These are phyloP conservation scores for Didymella pinodella DNA, from an alignment of 2,329 filamentous ascomycete species.

Conservation along the genomic window DNA sequence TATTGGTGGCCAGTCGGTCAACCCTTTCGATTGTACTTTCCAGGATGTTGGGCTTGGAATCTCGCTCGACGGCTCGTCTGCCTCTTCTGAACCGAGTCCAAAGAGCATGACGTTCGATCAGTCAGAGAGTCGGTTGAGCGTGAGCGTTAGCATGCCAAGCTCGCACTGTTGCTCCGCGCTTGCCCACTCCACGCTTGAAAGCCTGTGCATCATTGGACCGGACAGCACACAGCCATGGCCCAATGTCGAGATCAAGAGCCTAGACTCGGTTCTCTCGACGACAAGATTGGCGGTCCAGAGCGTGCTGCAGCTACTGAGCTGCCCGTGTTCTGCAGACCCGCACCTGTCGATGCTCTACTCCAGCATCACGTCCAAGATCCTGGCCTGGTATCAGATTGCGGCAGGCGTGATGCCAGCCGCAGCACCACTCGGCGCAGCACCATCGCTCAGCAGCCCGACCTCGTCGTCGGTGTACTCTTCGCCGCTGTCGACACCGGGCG, in stretches of 20 bases:
- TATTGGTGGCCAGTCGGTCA: constrained; percentile 32
- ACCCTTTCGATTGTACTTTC: constrained; percentile 35
- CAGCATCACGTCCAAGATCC: constrained; percentile 45
- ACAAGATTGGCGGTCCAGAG: constrained; percentile 39
- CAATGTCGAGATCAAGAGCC: constrained; percentile 30
- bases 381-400: constrained; percentile 46
- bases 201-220: constrained; percentile 37
- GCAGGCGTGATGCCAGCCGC: constrained; percentile 33
- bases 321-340: constrained; percentile 43
- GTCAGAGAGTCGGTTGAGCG: constrained; percentile 24
- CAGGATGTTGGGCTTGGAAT: constrained; percentile 27
- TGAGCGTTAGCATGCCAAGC: constrained; percentile 31
- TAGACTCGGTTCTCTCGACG: constrained; percentile 41
- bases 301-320: constrained; percentile 40
- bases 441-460: constrained; percentile 20
- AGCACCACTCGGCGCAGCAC: constrained; percentile 22
- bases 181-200: constrained; percentile 44
- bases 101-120: constrained; percentile 29
- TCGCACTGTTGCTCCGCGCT: constrained; percentile 43
- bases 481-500: constrained; percentile 28
- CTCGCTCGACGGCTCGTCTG: constrained; percentile 24
- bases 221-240: constrained; percentile 26
- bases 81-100: constrained; percentile 22
- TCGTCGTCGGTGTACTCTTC: constrained; percentile 31
- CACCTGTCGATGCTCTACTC: constrained; percentile 49